A percentile compares a stretch with the other conserved stretches of the same genome.
Evolutionary conservation across 768 basidiomycete species (phyloP).

Genomic region (Symmetrospora coprosmae): DNA sequence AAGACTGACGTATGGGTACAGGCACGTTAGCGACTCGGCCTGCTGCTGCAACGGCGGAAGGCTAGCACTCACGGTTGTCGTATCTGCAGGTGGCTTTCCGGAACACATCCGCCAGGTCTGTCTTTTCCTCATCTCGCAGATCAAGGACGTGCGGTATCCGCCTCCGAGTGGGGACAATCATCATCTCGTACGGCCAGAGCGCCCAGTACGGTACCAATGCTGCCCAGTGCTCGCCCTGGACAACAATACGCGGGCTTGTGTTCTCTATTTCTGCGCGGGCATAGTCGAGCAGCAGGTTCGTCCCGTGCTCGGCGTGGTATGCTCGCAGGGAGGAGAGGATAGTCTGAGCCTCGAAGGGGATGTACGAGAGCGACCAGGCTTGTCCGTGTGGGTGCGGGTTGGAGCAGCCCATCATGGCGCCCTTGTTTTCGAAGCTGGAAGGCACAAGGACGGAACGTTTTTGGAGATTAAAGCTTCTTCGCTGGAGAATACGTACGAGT

Average conservation of each 20-base stretch:
- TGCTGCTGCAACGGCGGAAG: background rate
- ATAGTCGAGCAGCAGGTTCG: slow-evolving; percentile 31
- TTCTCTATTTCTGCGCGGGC: slow-evolving; percentile 38
- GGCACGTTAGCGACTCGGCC: slow-evolving; percentile 41
- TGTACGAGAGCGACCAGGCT: slow-evolving; percentile 47
- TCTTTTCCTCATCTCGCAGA: slow-evolving; percentile 50
- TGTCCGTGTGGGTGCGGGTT: slow-evolving; percentile 92
- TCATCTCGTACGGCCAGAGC: slow-evolving; percentile 75
- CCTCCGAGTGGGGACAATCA: slow-evolving; percentile 42
- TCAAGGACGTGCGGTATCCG: slow-evolving; percentile 60
- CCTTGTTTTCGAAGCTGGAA: slow-evolving; percentile 55
- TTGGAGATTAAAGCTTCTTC: background rate
- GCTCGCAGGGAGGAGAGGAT: slow-evolving; percentile 25
- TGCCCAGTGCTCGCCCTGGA: slow-evolving; percentile 61
- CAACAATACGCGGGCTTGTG: slow-evolving; percentile 46
- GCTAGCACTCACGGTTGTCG: slow-evolving; percentile 30
- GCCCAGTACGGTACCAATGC: slow-evolving; percentile 93
- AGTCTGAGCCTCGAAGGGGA: slow-evolving; percentile 50
- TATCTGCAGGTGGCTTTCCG: slow-evolving; percentile 23
- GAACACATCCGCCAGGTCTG: slow-evolving; percentile 54
- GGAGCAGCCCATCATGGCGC: slow-evolving; percentile 85
- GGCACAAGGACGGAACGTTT: too few relatives aligned
- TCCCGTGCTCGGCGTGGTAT: background rate
- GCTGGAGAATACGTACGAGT: background rate
- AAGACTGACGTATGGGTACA: slow-evolving; percentile 64